Evolutionary conservation across 148 eudicot genomes (phyloP), one percentile per base, ranked within the genome.

Genomic region (Chenopodium album): DNA sequence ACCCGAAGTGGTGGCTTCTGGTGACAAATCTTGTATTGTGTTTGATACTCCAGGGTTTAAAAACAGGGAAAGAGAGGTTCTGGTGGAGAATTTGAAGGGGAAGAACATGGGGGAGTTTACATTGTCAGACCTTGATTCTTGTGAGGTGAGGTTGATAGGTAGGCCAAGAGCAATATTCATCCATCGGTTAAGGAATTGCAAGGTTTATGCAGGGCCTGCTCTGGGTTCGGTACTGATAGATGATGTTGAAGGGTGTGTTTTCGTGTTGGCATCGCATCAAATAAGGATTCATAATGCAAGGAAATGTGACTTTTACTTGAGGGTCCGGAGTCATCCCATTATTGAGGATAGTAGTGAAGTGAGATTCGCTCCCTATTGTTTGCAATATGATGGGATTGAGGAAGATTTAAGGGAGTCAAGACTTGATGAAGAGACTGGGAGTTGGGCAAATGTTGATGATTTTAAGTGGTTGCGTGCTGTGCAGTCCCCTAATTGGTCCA

Each of bases 371-470:
- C 97, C 97, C 0, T 93, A 92, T 79, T 89, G 93, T 86, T 84
- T 95, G 85, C 70, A 81, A 78, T 93, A 94, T 73, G 91, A 89
- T 32, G 95, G 92, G 81, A 85, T 92, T 50, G 94, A 93, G 82
- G 87, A 82, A 16, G 93, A 93, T 82, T 83, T 94, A 52, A 82
- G 77, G 80, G 91, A 88, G 83, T 89, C 92, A 1, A 89, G 88
- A 78, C 90, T 94, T 73, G 84, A 87, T 41, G 95, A 91, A 66
- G 98, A 93, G 85, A 91, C 91, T 22, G 92, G 90, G 73, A 94
- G 86, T 83, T 93, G 98, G 98, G 90, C 81, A 1, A 90, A 93
- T 86, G 94, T 94, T 76, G 98, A 94, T 89, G 97, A 93, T 86
- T 94, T 94, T 81, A 87, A 85, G 82, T 94, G 98, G 97, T 79